Percentiles rank a stretch among this genome's conserved stretches.
Evolutionary conservation across 768 basidiomycete species (phyloP).

Genomic region (Asterophora parasitica): DNA sequence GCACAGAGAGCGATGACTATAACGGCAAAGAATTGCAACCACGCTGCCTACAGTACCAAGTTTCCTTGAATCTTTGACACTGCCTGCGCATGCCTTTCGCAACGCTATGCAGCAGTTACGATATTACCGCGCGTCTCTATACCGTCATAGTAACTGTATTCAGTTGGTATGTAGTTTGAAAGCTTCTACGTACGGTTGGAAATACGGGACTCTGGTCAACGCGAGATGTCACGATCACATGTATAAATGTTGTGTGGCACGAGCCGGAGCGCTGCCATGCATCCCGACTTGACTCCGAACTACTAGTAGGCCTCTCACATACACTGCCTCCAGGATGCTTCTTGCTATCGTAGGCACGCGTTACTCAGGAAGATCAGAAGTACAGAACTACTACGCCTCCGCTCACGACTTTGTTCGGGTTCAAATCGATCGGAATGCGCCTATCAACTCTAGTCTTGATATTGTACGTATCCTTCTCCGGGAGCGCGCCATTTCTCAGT

Average conservation of each 20-base stretch:
- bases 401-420: constrained; percentile 54
- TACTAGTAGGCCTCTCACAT: background rate
- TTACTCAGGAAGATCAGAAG: constrained; percentile 54
- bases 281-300: no score
- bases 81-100: no score
- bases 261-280: no score
- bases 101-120: no score
- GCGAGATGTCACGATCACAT: constrained; percentile 1
- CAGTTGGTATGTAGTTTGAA: background rate
- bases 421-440: constrained; percentile 25
- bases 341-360: constrained; percentile 63
- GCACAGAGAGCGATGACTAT: constrained; percentile 35
- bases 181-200: no score
- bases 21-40: background rate
- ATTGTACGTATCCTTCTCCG: background rate
- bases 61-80: no score
- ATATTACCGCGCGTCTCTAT: no score
- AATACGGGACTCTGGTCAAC: no score
- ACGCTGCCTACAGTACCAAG: no score
- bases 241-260: no score
- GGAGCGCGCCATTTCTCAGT: background rate
- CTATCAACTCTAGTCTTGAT: background rate
- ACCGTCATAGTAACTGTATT: background rate
- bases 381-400: constrained; percentile 57
- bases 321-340: constrained; percentile 41